Percentiles rank a stretch among this genome's conserved stretches.
phyloP scores from a whole-genome alignment of 768 basidiomycete species.

The Pulveroboletus sp. region DNA sequence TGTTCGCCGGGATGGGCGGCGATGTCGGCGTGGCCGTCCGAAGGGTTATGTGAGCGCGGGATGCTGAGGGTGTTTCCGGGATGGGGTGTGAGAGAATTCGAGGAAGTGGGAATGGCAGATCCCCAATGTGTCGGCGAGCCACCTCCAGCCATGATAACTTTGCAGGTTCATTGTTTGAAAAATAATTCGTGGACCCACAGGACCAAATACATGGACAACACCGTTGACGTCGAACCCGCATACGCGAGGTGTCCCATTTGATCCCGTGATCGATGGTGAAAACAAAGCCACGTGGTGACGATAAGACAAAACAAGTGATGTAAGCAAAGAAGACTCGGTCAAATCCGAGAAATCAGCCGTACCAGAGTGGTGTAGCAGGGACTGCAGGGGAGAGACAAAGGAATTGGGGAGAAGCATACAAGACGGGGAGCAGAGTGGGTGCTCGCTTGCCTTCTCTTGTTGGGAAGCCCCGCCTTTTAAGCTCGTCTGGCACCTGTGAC shows the following conservation, averaged over 20 bases:
- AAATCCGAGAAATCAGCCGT: slow-evolving; percentile 10
- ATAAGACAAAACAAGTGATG: slow-evolving; percentile 23
- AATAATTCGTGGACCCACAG: slow-evolving; percentile 32
- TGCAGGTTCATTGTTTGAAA: slow-evolving; percentile 24
- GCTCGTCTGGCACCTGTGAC: slow-evolving; percentile 6
- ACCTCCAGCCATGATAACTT: slow-evolving; percentile 24
- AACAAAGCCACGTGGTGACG: background rate
- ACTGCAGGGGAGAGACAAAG: background rate
- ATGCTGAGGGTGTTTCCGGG: slow-evolving; percentile 5
- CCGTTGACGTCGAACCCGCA: background rate
- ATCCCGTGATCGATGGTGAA: slow-evolving; percentile 2
- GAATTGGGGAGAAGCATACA: slow-evolving; percentile 1
- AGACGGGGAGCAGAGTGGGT: background rate
- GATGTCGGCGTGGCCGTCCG: slow-evolving; percentile 20
- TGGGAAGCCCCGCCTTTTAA: slow-evolving; percentile 28
- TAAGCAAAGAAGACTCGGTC: slow-evolving; percentile 16
- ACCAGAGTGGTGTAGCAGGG: background rate
- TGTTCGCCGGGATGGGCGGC: slow-evolving; percentile 13
- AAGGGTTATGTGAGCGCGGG: slow-evolving; percentile 10
- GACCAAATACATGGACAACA: slow-evolving; percentile 30
- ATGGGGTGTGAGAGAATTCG: slow-evolving; percentile 14
- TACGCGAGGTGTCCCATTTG: slow-evolving; percentile 7
- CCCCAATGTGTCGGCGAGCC: slow-evolving; percentile 16
- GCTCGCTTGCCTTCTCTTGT: slow-evolving; percentile 3
- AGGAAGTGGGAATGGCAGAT: slow-evolving; percentile 5